Evolutionary conservation across 73 alveolate species (phyloP).

Genomic region (Paramecium tetraurelia): DNA sequence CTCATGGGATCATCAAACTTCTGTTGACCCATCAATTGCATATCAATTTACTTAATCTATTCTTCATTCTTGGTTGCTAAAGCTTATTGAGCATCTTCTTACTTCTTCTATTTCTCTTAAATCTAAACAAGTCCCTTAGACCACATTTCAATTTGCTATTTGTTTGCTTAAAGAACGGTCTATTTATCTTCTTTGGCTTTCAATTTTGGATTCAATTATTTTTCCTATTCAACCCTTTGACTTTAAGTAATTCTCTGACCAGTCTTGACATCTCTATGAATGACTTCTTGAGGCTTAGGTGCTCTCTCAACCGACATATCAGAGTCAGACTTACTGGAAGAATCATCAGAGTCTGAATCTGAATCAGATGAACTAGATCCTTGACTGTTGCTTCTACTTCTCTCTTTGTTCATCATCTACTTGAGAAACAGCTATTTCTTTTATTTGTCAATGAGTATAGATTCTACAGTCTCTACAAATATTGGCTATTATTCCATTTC

Average conservation of each 20-base stretch:
- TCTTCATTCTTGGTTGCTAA: not conserved
- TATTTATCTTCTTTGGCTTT: not conserved
- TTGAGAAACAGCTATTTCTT: not conserved
- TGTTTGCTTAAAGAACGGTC: not conserved
- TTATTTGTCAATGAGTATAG: not conserved
- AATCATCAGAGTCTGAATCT: not conserved
- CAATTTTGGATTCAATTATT: not conserved
- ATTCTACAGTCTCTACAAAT: constrained; percentile 26
- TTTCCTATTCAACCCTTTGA: not conserved
- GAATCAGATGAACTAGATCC: not conserved
- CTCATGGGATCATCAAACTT: constrained; percentile 63
- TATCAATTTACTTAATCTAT: constrained; percentile 4
- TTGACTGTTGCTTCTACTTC: constrained; percentile 26
- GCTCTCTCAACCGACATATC: constrained; percentile 41
- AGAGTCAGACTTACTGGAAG: not conserved
- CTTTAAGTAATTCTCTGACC: not conserved
- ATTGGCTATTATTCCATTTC: not conserved
- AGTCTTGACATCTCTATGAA: constrained; percentile 31
- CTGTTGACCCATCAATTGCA: constrained; percentile 31
- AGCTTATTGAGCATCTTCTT: not conserved
- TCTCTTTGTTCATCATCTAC: not conserved
- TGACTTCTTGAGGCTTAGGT: not conserved
- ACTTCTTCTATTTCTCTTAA: not conserved
- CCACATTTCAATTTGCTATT: constrained; percentile 19
- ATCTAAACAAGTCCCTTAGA: not conserved